phyloP scores from a whole-genome alignment of 1,139 yeast genomes.

The Suhomyces maxii region DNA sequence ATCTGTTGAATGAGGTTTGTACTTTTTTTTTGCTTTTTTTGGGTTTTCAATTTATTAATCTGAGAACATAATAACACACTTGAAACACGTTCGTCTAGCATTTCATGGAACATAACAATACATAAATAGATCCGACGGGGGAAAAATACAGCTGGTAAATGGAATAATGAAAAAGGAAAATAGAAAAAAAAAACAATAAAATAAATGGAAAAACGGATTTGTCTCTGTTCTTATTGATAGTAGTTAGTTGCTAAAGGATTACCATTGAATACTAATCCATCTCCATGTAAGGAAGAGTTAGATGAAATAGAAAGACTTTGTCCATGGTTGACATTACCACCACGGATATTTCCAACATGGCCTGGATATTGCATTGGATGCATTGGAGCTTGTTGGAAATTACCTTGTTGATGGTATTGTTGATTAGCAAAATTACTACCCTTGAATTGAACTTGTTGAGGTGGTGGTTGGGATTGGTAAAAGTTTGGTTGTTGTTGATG shows the following conservation, averaged over 20 bases:
- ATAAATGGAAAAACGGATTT: slow-evolving; percentile 1
- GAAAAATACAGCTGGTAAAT: not conserved
- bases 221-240: not conserved
- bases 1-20: too few relatives aligned
- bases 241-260: slow-evolving; percentile 7
- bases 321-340: slow-evolving; percentile 3
- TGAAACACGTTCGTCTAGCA: not conserved
- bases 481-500: slow-evolving; percentile 2
- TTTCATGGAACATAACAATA: slow-evolving; percentile 6
- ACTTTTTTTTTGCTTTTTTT: not conserved
- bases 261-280: slow-evolving; percentile 2
- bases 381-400: slow-evolving; percentile 1
- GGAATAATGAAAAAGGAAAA: not conserved
- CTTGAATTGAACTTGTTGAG: slow-evolving; percentile 2
- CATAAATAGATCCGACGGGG: slow-evolving; percentile 5
- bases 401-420: not conserved
- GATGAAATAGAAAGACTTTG: slow-evolving; percentile 8
- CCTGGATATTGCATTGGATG: slow-evolving; percentile 3
- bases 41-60: slow-evolving; percentile 1
- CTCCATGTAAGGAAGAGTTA: slow-evolving; percentile 2
- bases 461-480: slow-evolving; percentile 2
- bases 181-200: not conserved
- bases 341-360: slow-evolving; percentile 2
- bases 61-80: slow-evolving; percentile 7
- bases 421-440: not conserved